Evolutionary conservation across 805 yeast species (phyloP), one percentile per base, ranked within the genome.

Genomic region (Wickerhamiella bombiphila): DNA sequence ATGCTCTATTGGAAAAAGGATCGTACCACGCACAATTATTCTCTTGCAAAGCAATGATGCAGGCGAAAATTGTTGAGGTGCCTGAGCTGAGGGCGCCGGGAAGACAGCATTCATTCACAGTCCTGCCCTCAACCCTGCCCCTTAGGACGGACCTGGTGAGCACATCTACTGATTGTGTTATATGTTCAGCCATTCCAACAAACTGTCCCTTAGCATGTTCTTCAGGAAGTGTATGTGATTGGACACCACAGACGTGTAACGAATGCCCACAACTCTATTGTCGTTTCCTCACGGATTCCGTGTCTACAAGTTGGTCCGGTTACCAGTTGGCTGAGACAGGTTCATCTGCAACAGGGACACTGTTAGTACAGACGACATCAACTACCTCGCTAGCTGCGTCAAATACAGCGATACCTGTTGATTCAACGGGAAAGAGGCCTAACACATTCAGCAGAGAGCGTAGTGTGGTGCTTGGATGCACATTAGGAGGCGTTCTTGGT

Each of bases 401-500:
- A 16, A 20, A 20, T 7, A 30, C 33, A 7, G 20, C 20, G 5
- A 29, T 28, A 22, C 19, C 15, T 14, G 18, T 15, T 31, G 36
- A 34, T 14, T 19, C 35, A 13, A 18, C 28, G 7, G 36, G 28
- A 15, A 22, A 17, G 17, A 24, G 17, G 16, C 13, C 30, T 7
- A 16, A 34, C 2, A 13, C 5, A 21, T 24, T 14, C 30, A 21
- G 17, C 21, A 18, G 19, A 3, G 30, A 34, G 11, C 3, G 37
- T 8, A 20, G 14, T 1, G 18, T 41, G 2, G 38, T 42, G 19
- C 25, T 42, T 3, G 43, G 42, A 1, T 31, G 39, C 11, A 33
- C 40, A 1, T 20, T 44, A 5, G 47, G 47, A 1, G 44, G 45
- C 7, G 31, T 44, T 1, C 32, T 39, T 6, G 47, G 45, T 1